These are phyloP conservation scores for Mycena amicta DNA, from an alignment of 768 basidiomycete genomes.

Conservation along the genomic window DNA sequence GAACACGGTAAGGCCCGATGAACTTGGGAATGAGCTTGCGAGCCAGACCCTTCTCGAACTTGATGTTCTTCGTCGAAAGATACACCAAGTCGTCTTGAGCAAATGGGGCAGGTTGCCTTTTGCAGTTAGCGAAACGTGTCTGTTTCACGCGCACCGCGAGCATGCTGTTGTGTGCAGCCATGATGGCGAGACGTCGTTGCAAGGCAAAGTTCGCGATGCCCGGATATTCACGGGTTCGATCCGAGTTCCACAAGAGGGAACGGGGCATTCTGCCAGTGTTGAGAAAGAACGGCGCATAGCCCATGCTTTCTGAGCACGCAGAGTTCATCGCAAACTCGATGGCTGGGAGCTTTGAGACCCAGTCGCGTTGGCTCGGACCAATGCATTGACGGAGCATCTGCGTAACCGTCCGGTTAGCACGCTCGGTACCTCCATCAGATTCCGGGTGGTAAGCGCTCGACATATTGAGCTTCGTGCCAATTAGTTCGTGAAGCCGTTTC, in stretches of 20 bases:
- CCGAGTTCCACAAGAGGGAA: constrained; percentile 31
- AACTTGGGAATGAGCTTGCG: constrained; percentile 33
- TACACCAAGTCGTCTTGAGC: constrained; percentile 31
- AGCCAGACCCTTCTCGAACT: constrained; percentile 27
- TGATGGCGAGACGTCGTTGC: constrained; percentile 24
- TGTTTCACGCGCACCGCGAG: constrained; percentile 29
- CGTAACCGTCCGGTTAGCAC: constrained; percentile 32
- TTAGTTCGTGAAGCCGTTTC: constrained; percentile 14
- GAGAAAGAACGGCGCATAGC: constrained; percentile 37
- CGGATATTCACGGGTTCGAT: constrained; percentile 25
- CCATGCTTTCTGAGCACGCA: constrained; percentile 32
- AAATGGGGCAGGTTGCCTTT: constrained; percentile 21
- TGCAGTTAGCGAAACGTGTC: constrained; percentile 27
- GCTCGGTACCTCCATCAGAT: constrained; percentile 38
- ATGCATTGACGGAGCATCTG: constrained; percentile 29
- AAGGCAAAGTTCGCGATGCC: constrained; percentile 29
- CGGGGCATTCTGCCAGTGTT: constrained; percentile 34
- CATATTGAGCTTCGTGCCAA: constrained; percentile 24
- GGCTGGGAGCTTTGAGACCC: background rate
- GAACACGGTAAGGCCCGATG: constrained; percentile 32
- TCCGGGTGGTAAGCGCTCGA: constrained; percentile 36
- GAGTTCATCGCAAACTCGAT: constrained; percentile 2
- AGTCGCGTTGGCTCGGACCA: background rate
- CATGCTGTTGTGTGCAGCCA: constrained; percentile 31
- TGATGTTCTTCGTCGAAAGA: constrained; percentile 31